Percentiles rank a stretch among this genome's conserved stretches.
phyloP scores from a whole-genome alignment of 1,139 yeast species.

The Geotrichum fermentans region DNA sequence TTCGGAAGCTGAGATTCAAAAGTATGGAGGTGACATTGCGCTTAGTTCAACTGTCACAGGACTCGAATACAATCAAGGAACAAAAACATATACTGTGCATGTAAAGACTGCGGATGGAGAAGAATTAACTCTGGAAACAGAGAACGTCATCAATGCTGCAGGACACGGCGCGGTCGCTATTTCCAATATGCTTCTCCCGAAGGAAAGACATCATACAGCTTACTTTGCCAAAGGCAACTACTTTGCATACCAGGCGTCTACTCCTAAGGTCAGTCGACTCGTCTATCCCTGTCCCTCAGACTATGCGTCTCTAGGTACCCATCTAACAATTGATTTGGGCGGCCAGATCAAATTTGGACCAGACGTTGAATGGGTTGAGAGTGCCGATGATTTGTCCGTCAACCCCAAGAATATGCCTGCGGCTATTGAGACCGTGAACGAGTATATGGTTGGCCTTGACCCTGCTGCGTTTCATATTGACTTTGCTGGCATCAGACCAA shows the following conservation, averaged over 20 bases:
- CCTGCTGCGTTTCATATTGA: constrained; percentile 54
- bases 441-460: constrained; percentile 60
- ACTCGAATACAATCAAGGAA: constrained; percentile 35
- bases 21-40: constrained; percentile 61
- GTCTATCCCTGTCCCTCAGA: constrained; percentile 80
- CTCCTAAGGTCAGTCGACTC: constrained; percentile 41
- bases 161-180: constrained; percentile 70
- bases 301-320: constrained; percentile 77
- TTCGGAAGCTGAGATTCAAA: constrained; percentile 50
- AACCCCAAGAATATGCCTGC: constrained; percentile 44
- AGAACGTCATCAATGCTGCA: constrained; percentile 66
- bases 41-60: constrained; percentile 54
- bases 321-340: constrained; percentile 75
- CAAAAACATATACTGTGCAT: constrained; percentile 20
- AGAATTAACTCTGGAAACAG: constrained; percentile 47
- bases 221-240: constrained; percentile 83
- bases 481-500: constrained; percentile 82
- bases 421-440: constrained; percentile 56
- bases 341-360: constrained; percentile 85
- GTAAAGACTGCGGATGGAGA: constrained; percentile 31
- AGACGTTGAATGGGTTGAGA: constrained; percentile 74
- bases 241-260: constrained; percentile 50
- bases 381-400: constrained; percentile 37
- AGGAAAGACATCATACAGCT: constrained; percentile 52
- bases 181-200: constrained; percentile 64